Evolutionary conservation across 2,329 filamentous ascomycete species (phyloP), one percentile per base, ranked within the genome.

Genomic region (Blastomyces gilchristii): DNA sequence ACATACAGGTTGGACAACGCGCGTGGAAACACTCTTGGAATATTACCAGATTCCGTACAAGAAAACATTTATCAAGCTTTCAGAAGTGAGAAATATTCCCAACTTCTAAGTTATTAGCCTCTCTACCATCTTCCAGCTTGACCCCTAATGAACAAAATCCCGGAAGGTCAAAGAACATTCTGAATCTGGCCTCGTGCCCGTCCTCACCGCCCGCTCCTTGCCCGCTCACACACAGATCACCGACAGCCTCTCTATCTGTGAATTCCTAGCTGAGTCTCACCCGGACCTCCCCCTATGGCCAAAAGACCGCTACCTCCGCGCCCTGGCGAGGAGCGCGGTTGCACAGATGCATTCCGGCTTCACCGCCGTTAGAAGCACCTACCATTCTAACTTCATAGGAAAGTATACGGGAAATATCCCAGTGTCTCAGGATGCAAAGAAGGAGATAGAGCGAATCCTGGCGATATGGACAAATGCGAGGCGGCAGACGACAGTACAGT

Each of bases 281-380:
- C 71, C 72, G 0, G 64, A 71, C 0, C 65, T 73, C 0, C 60
- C 63, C 6, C 66, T 74, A 16, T 74, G 73, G 73, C 73, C 73
- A 1, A 65, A 63, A 37, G 73, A 75, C 64, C 69, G 68, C 16
- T 64, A 66, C n/a, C 67, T 75, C 9, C 66, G 73, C 61, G 71
- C 72, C 8, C 63, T 74, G 4, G 73, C 73, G 28, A 69, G 73
- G 22, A 71, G 69, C 58, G 71, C 70, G 1, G 68, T 67, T 3
- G 71, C 73, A 1, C 68, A 73, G 62, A 75, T 75, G 73, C 73
- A 75, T 62, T 71, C 73, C 16, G 72, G 73, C 16, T 73, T 75
- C 52, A 28, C 65, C 3, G 63, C 66, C 0, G 49, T 75, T 18
- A 68, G 73, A 31, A 65, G 63, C 39, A 64, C 54, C 2, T 75